These are phyloP conservation scores for Colletotrichum sp. DNA, from an alignment of 2,329 filamentous ascomycete genomes.

Conservation along the genomic window DNA sequence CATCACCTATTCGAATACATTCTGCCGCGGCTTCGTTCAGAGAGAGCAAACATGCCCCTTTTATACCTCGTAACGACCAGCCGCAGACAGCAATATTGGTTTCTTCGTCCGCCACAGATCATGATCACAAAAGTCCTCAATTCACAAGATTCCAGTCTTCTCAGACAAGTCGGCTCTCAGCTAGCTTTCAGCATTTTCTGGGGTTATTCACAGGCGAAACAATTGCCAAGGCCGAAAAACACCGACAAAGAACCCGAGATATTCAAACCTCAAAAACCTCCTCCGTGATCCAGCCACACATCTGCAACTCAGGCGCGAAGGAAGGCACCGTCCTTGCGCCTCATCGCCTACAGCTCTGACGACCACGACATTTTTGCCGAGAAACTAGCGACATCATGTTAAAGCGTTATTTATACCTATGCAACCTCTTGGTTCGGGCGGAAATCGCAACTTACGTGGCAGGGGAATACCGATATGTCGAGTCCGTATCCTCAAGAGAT, in stretches of 20 bases:
- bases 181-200: fast-evolving
- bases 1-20: too few species aligned
- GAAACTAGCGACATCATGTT: fast-evolving
- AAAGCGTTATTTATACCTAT: not conserved
- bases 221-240: fast-evolving
- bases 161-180: not conserved
- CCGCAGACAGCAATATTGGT: not conserved
- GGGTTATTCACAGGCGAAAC: fast-evolving
- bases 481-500: not conserved
- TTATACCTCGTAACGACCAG: not conserved
- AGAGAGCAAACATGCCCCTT: too few species aligned
- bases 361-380: not conserved
- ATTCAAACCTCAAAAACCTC: fast-evolving
- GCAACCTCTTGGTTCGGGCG: fast-evolving
- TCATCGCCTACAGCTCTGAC: too few species aligned
- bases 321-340: not conserved
- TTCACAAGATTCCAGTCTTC: not conserved
- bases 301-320: not conserved
- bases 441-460: too few species aligned
- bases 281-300: fast-evolving
- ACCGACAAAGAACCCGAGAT: not conserved
- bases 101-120: too few species aligned
- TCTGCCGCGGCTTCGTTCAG: too few species aligned
- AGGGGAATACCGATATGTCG: fast-evolving
- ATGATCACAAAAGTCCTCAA: not conserved